A percentile compares a stretch with the other conserved stretches of the same genome.
Conservation (phyloP, 352 stramenopile genomes). For the Aphanomyces stellatus region DNA sequence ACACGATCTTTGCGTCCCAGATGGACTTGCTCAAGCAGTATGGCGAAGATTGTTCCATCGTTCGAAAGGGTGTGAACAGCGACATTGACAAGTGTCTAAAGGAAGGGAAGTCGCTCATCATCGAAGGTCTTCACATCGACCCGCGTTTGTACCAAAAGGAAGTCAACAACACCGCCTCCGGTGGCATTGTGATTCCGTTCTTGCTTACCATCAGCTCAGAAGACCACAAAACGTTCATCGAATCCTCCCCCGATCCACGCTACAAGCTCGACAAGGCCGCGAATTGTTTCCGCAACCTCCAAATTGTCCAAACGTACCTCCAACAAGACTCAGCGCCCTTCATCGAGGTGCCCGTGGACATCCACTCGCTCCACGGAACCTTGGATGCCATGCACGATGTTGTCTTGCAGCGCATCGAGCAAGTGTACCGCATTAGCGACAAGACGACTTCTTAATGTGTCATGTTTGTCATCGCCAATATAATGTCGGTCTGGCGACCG, state of each 20-base stretch:
- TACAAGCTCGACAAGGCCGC: constrained; percentile 51
- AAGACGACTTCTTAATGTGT: too few species aligned
- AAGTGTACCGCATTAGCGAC: constrained; percentile 37
- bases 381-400: constrained; percentile 80
- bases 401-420: constrained; percentile 75
- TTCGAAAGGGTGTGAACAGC: constrained; percentile 70
- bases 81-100: constrained; percentile 86
- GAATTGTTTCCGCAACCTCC: constrained; percentile 63
- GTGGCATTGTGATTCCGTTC: constrained; percentile 75
- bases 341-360: constrained; percentile 68
- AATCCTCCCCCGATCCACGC: constrained; percentile 68
- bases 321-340: constrained; percentile 45
- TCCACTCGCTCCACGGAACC: constrained; percentile 81
- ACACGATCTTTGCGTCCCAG: constrained; percentile 45
- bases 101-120: constrained; percentile 83
- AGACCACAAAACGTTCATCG: constrained; percentile 72
- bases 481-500: too few species aligned
- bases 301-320: constrained; percentile 71
- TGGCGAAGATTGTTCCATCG: constrained; percentile 65
- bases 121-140: constrained; percentile 82
- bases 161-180: constrained; percentile 26
- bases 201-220: constrained; percentile 52
- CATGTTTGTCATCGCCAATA: too few species aligned
- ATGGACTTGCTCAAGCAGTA: constrained; percentile 60
- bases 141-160: constrained; percentile 77